phyloP scores from a whole-genome alignment of 805 yeast genomes.

The Spathaspora gorwiae region DNA sequence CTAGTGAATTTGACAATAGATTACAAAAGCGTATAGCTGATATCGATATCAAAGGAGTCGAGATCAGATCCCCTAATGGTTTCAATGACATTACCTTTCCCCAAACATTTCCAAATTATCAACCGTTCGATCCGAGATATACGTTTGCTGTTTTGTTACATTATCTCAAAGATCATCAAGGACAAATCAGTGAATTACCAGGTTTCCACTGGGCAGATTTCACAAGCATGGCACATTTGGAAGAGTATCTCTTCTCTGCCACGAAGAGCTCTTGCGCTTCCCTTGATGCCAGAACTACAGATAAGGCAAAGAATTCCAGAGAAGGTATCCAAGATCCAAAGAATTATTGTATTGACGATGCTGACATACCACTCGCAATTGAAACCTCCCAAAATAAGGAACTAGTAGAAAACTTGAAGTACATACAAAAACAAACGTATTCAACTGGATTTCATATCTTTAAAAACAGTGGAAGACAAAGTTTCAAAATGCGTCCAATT shows the following conservation, averaged over 20 bases:
- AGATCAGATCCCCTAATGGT: not conserved
- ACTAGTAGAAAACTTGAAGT: slow-evolving; percentile 1
- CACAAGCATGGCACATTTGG: slow-evolving; percentile 18
- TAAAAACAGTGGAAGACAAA: slow-evolving; percentile 27
- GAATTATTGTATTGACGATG: slow-evolving; percentile 23
- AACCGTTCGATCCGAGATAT: too few relatives aligned
- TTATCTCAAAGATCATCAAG: slow-evolving; percentile 8
- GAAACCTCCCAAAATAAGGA: not conserved
- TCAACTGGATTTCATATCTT: slow-evolving; percentile 38
- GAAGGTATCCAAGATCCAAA: slow-evolving; percentile 12
- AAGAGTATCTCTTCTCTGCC: slow-evolving; percentile 11
- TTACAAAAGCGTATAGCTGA: not conserved
- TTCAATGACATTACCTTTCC: not conserved
- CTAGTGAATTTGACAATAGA: not conserved
- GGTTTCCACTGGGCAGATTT: slow-evolving; percentile 34
- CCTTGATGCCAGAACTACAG: slow-evolving; percentile 15
- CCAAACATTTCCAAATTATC: too few relatives aligned
- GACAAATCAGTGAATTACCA: slow-evolving; percentile 9
- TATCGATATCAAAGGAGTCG: not conserved
- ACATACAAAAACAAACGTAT: slow-evolving; percentile 4
- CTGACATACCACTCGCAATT: slow-evolving; percentile 9
- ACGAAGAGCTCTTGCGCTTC: slow-evolving; percentile 15
- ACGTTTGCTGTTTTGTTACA: too few relatives aligned
- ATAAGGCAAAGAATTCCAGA: slow-evolving; percentile 7
- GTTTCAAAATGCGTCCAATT: slow-evolving; percentile 20